phyloP scores from a whole-genome alignment of 148 eudicot genomes.

The Cornus kousa region DNA sequence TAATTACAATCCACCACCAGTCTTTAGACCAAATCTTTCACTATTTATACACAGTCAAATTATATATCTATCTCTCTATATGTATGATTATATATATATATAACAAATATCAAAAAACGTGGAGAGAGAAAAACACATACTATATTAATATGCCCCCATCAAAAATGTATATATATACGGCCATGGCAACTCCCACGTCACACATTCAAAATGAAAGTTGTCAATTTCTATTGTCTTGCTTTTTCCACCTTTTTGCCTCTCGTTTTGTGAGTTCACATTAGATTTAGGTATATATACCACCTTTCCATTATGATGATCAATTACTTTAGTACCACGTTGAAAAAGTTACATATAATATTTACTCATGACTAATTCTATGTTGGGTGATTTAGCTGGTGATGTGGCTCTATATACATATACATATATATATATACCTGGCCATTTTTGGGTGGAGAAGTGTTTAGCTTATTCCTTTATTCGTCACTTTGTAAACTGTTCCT shows the following conservation, averaged over 20 bases:
- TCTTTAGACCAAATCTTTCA: background rate
- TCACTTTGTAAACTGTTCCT: background rate
- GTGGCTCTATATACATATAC: no score
- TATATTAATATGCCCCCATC: no score
- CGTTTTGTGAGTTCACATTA: background rate
- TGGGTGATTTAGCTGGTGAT: no score
- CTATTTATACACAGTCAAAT: background rate
- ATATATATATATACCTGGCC: background rate
- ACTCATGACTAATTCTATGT: background rate
- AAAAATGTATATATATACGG: no score
- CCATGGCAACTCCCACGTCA: no score
- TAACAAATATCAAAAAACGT: background rate
- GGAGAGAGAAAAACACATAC: background rate
- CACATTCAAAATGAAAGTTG: no score
- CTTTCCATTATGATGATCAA: background rate
- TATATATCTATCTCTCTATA: background rate
- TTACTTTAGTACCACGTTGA: no score
- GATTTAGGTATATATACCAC: background rate
- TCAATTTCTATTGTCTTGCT: no score
- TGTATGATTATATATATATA: no score
- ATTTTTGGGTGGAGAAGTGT: background rate
- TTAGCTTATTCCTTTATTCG: background rate
- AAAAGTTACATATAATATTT: background rate
- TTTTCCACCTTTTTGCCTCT: background rate
- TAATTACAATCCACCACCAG: background rate